Base-by-base conservation (phyloP, 2,329 filamentous ascomycete genomes). In the Chaetothyriales sp. region DNA sequence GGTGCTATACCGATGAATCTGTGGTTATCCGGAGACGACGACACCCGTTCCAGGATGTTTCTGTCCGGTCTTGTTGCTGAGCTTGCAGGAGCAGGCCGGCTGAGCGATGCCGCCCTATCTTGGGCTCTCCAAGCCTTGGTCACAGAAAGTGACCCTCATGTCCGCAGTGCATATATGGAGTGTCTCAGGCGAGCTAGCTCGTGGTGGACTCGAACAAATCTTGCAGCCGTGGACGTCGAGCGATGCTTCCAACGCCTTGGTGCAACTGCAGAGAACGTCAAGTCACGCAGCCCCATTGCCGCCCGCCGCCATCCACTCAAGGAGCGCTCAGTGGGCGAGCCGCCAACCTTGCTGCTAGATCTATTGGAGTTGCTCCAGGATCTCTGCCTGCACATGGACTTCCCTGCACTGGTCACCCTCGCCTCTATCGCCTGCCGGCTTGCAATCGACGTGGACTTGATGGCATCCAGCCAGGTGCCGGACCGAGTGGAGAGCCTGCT, bases 31-130 rank as follows among this genome's bases (percentile, higher is more conserved):
- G 58, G 58, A 46, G 54, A 72, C 49, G 56, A 62, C 60, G 71
- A 78, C 28, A 67, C 73, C 0, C 73, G 81, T 47, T 70, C 77
- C 50, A 75, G 80, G 56, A 70, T 77, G 39, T 75, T 87, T 49
- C 65, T 78, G 20, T 80, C 78, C 18, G 83, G 83, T 1, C 67
- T 83, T 51, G 72, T 80, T 1, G 73, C 77, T 50, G 73, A 77
- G 44, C 68, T 81, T 12, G 66, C 77, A 15, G 60, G 63, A 3
- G 68, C 68, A 42, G 63, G 65, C 10, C 56, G 62, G 2, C 62
- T 87, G 10, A 78, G 83, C 0, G 77, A 85, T 53, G 74, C 82
- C 50, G 61, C 87, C 1, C 73, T 86, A 47, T 59, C 74, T 15
- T 89, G 84, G 84, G 68, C 86, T 2, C 63, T 70, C 36, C 55